A percentile compares a stretch with the other conserved stretches of the same genome.
Conservation (phyloP, 768 basidiomycete genomes). For the Mrakia gelida region DNA sequence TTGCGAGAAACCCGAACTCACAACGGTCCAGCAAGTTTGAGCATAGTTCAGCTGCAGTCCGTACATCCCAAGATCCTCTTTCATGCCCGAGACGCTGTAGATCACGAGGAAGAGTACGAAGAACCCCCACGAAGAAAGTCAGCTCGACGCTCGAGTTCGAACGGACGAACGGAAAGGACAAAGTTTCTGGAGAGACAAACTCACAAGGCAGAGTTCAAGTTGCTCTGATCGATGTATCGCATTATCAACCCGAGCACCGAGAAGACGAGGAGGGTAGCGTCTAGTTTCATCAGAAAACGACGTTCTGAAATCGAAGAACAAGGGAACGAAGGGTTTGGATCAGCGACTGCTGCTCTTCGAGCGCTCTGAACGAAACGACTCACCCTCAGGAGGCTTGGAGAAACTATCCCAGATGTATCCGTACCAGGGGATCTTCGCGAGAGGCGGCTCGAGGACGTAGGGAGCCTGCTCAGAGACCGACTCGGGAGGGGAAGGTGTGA, state of each 20-base stretch:
- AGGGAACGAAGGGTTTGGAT: background rate
- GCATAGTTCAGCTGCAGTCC: conserved; percentile 29
- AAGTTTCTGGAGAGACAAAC: background rate
- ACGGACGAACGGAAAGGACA: no score
- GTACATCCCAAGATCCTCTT: conserved; percentile 33
- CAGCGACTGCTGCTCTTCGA: background rate
- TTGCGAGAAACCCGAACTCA: background rate
- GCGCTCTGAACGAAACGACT: background rate
- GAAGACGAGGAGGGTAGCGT: conserved; percentile 32
- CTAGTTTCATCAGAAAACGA: conserved; percentile 29
- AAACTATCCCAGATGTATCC: conserved; percentile 37
- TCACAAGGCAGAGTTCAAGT: conserved; percentile 4
- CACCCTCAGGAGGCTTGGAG: conserved; percentile 19
- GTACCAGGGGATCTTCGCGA: conserved; percentile 32
- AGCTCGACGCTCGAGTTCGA: no score
- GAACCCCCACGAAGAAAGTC: no score
- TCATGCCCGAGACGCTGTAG: conserved; percentile 24
- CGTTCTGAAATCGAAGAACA: conserved; percentile 16
- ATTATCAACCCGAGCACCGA: conserved; percentile 30
- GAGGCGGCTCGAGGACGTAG: background rate
- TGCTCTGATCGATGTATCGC: conserved; percentile 23
- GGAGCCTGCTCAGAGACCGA: no score
- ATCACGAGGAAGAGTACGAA: no score
- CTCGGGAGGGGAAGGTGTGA: background rate
- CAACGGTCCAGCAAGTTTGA: conserved; percentile 1